Percentiles rank a stretch among this genome's conserved stretches.
These are phyloP conservation scores for Tillandsia leiboldiana DNA, from an alignment of 176 grass and related monocot genomes.

Conservation along the genomic window DNA sequence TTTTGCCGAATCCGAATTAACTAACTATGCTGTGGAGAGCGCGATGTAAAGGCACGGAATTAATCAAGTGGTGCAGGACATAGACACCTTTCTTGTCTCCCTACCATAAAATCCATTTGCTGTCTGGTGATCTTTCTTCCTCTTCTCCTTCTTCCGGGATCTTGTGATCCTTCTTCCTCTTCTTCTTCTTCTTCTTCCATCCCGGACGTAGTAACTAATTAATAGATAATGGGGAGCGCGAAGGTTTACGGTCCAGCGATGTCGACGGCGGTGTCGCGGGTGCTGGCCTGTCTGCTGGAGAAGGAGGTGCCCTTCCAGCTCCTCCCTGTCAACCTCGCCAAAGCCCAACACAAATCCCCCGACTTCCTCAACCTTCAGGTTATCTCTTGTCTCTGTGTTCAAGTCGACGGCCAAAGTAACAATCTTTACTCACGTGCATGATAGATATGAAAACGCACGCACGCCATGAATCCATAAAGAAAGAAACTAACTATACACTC, in stretches of 20 bases:
- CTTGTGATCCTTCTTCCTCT: too few species aligned
- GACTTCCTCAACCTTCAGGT: conserved; percentile 17
- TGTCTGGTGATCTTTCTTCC: background rate
- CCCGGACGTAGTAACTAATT: background rate
- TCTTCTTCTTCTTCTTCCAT: background rate
- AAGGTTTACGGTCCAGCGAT: conserved; percentile 4
- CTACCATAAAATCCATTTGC: background rate
- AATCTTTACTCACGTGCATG: too few species aligned
- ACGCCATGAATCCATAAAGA: too few species aligned
- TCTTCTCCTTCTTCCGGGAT: background rate
- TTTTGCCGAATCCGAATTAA: too few species aligned
- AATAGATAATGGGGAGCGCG: background rate
- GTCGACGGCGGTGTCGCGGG: conserved; percentile 15
- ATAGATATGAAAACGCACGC: too few species aligned
- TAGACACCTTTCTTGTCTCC: background rate
- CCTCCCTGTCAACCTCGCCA: conserved; percentile 4
- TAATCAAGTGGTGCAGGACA: background rate
- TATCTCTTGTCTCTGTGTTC: background rate
- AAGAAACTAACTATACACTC: too few species aligned
- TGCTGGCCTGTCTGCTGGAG: conserved; percentile 11
- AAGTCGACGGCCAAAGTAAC: too few species aligned
- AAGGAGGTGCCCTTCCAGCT: conserved; percentile 12
- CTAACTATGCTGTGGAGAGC: too few species aligned
- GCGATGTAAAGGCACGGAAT: background rate
- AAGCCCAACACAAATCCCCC: conserved; percentile 12